Conservation (phyloP, 1,284 basidiomycete genomes). For the Papiliotrema laurentii region DNA sequence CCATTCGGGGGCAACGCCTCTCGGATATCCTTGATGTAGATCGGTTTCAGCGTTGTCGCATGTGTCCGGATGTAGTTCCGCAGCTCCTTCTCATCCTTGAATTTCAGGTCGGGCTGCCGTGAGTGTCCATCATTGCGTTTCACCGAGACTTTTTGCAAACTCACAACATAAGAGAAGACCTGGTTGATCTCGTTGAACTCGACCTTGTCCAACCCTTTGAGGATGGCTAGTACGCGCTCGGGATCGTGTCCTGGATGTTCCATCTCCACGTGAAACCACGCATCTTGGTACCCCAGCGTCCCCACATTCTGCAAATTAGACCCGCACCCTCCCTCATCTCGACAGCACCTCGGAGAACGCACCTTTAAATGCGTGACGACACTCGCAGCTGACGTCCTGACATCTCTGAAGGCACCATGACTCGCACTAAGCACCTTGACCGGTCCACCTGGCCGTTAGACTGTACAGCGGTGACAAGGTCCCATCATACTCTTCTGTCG, state of each 20-base stretch:
- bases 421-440: not conserved
- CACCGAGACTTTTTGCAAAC: conserved; percentile 6
- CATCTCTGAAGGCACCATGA: not conserved
- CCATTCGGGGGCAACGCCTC: conserved; percentile 26
- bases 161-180: conserved; percentile 42
- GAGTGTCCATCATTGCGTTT: not conserved
- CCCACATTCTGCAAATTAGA: conserved; percentile 14
- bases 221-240: conserved; percentile 28
- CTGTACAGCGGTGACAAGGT: no score
- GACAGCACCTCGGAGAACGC: not conserved
- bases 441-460: no score
- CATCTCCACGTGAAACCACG: conserved; percentile 32
- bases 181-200: conserved; percentile 39
- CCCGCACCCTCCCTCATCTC: not conserved
- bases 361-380: not conserved
- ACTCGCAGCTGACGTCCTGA: not conserved
- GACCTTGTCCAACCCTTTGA: conserved; percentile 39
- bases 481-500: no score
- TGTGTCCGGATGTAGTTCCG: conserved; percentile 39
- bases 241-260: conserved; percentile 28
- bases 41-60: conserved; percentile 26
- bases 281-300: conserved; percentile 31
- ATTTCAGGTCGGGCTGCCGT: conserved; percentile 35
- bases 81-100: conserved; percentile 30
- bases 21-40: conserved; percentile 25